Base-by-base conservation (phyloP, 345 rosid genomes). In the Viola odorata region DNA sequence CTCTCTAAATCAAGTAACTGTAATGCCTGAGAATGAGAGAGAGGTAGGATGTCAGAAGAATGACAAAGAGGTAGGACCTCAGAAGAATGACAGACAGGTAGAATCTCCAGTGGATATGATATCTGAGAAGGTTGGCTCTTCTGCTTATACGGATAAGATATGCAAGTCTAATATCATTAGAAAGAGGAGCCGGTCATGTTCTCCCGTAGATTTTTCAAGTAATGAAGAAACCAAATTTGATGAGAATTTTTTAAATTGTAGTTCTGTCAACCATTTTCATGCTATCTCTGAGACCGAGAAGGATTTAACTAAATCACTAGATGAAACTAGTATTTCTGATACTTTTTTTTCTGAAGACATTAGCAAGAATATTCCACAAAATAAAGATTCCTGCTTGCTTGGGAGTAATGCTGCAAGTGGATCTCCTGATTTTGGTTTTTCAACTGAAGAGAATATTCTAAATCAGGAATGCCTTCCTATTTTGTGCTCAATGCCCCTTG, bases 191-290 rank as follows among this genome's bases (percentile, higher is more conserved):
- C 41, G 54, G 41, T 50, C 45, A 62, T 44, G 55, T 53, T 68
- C 79, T 48, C 67, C 80, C 60, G 17, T 47, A 58, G 69, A 56
- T 58, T 74, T 74, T 41, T 60, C 74, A 61, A 62, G 57, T 65
- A 49, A 52, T 58, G 69, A 58, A 58, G 81, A 69, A 73, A 72
- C 66, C 17, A 66, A 74, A 76, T 58, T 61, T 40, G 70, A 61
- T 63, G 72, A 60, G 50, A 53, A 55, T 64, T 58, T 50, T 58
- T 37, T 57, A 61, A 66, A 75, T 67, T 70, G 36, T 57, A 58
- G 32, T 62, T 62, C 62, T 62, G n/a, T 49, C 38, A 15, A 12
- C 4, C 39, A 12, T 50, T 50, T 53, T 66, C 61, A 48, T 60
- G 66, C 63, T 60, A 58, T 69, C 58, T 62, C 78, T 48, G 62